Evolutionary conservation across 1,139 yeast species (phyloP), one percentile per base, ranked within the genome.

Genomic region (Yamadazyma sp.): DNA sequence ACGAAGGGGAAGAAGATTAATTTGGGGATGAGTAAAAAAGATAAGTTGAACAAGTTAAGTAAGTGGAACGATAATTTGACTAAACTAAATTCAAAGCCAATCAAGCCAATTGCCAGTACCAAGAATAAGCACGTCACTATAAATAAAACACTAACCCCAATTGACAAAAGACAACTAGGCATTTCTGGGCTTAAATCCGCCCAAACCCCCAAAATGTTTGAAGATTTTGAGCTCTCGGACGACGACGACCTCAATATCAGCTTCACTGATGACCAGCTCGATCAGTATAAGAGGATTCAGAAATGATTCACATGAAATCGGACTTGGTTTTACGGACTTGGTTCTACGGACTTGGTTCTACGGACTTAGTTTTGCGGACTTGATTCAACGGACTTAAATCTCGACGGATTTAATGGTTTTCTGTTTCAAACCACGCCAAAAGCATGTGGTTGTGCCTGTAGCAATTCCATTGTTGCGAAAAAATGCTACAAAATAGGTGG

Each of bases 11-110:
- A 47, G 25, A 37, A 28, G 22, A 43, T 45, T 9, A 41, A 45
- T 26, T 35, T 49, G 21, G 46, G 43, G 3, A 47, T 44, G 48
- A 47, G 52, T 37, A 41, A 38, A 32, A 12, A 36, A 16, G 52
- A 47, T 33, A 44, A 42, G 26, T 10, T 42, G 1, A 37, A 39
- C 13, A 49, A 49, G 30, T 17, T 21, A 8, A 29, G 40, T 17
- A 44, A 37, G 33, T 49, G 53, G 53, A 41, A 43, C 11, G 24
- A 43, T 8, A 49, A 41, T 15, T 17, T 34, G 3, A 15, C 15
- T 4, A 13, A 34, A 14, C 11, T 16, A 6, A 34, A 34, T 14
- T 8, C 17, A 13, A 10, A 8, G 8, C 11, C 16, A 3, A 24
- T 10, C 6, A n/a, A 27, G 20, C 29, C 29, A 9, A 14, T 15